Evolutionary conservation across 805 yeast species (phyloP).

Genomic region (Candida arabinofermentans): DNA sequence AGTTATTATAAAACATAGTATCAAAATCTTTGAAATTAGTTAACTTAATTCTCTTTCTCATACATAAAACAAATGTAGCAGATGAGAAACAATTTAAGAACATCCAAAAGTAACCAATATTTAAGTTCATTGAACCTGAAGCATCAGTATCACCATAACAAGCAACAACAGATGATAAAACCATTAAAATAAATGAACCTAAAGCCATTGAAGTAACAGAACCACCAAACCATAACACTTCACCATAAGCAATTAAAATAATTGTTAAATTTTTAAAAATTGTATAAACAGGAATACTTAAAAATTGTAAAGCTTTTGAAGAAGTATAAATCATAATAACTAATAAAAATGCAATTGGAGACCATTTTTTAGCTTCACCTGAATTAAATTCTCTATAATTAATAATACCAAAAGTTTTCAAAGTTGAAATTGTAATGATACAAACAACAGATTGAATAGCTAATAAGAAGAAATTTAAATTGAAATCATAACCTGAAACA

Average conservation of each 20-base stretch:
- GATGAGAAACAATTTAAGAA: conserved; percentile 88
- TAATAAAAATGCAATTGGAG: conserved; percentile 85
- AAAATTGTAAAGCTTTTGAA: conserved; percentile 87
- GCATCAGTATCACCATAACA: conserved; percentile 66
- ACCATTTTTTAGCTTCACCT: conserved; percentile 92
- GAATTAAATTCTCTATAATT: conserved; percentile 82
- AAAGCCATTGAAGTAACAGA: conserved; percentile 84
- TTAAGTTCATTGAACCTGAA: conserved; percentile 38
- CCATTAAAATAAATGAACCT: conserved; percentile 87
- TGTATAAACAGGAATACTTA: conserved; percentile 94
- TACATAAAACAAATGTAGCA: conserved; percentile 86
- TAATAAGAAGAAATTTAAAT: conserved; percentile 83
- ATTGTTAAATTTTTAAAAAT: conserved; percentile 97
- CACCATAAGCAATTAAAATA: conserved; percentile 96
- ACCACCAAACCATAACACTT: conserved; percentile 96
- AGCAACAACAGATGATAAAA: conserved; percentile 92
- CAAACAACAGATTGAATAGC: conserved; percentile 89
- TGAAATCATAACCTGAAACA: conserved; percentile 64
- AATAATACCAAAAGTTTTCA: conserved; percentile 72
- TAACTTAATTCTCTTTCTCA: conserved; percentile 97
- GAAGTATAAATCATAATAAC: conserved; percentile 95
- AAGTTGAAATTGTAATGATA: conserved; percentile 62
- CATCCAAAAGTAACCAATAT: conserved; percentile 96
- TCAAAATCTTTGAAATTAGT: conserved; percentile 96
- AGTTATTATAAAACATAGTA: conserved; percentile 97